Percentiles rank a stretch among this genome's conserved stretches.
These are phyloP conservation scores for Globisporangium cederbergense DNA, from an alignment of 352 stramenopile genomes.

Conservation along the genomic window DNA sequence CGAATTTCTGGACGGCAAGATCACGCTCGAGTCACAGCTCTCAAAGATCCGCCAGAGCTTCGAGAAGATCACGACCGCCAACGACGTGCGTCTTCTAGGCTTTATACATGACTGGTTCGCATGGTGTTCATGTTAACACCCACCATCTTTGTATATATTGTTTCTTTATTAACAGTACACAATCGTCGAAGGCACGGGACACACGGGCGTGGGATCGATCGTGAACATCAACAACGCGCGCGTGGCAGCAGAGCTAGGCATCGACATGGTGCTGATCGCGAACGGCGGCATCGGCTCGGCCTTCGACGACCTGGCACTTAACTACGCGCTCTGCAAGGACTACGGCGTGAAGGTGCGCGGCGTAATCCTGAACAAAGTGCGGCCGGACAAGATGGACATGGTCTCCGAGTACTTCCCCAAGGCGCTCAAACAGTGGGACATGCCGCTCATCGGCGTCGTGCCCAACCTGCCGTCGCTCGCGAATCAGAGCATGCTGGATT, in stretches of 20 bases:
- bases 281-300: conserved; percentile 95
- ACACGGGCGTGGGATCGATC: conserved; percentile 96
- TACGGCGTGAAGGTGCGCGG: conserved; percentile 91
- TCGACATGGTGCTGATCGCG: conserved; percentile 93
- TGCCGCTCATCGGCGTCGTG: conserved; percentile 83
- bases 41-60: conserved; percentile 70
- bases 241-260: conserved; percentile 88
- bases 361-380: conserved; percentile 97
- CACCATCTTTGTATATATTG: neutral
- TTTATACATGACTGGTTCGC: neutral
- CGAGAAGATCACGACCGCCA: conserved; percentile 48
- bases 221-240: conserved; percentile 96
- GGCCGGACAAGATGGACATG: conserved; percentile 76
- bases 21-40: conserved; percentile 75
- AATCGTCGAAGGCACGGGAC: conserved; percentile 82
- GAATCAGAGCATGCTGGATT: conserved; percentile 86
- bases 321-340: conserved; percentile 91
- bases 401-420: conserved; percentile 86
- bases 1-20: conserved; percentile 93
- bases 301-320: conserved; percentile 93
- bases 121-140: conserved; percentile 1
- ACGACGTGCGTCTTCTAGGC: conserved; percentile 36
- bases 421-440: conserved; percentile 70
- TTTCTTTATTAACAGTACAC: conserved; percentile 45
- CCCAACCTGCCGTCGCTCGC: conserved; percentile 76